These are phyloP conservation scores for Rhizophora apiculata DNA, from an alignment of 345 rosid genomes.

Conservation along the genomic window DNA sequence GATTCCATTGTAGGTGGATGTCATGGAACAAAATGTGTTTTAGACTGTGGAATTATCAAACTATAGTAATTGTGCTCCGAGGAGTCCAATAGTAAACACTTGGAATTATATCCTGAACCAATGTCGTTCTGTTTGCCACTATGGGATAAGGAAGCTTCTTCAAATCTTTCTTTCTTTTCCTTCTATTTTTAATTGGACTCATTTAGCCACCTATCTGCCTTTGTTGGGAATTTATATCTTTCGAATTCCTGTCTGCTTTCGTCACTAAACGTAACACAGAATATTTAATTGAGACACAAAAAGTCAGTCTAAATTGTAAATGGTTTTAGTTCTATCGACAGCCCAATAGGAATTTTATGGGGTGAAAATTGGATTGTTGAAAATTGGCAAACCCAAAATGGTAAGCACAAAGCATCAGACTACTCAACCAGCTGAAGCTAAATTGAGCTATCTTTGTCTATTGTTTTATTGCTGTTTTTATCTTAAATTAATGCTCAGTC, in stretches of 20 bases:
- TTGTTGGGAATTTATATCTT: background rate
- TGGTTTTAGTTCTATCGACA: conserved; percentile 3
- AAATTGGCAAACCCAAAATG: background rate
- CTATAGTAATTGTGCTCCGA: background rate
- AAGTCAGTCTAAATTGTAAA: conserved; percentile 4
- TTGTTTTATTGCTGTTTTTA: background rate
- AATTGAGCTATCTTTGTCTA: background rate
- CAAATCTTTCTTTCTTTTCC: no score
- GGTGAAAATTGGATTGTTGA: background rate
- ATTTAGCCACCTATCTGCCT: no score
- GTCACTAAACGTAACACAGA: background rate
- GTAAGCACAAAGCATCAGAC: background rate
- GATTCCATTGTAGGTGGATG: background rate
- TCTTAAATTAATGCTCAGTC: conserved; percentile 1
- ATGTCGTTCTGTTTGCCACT: no score
- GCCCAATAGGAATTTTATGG: background rate
- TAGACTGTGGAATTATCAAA: background rate
- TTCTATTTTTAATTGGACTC: no score
- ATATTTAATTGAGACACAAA: background rate
- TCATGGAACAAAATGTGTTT: background rate
- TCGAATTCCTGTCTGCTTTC: background rate
- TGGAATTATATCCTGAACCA: background rate
- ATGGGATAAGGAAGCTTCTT: no score
- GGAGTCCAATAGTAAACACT: background rate
- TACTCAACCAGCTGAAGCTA: background rate